A percentile compares a stretch with the other conserved stretches of the same genome.
These are phyloP conservation scores for Tagetes erecta DNA, from an alignment of 129 eudicot species.

Conservation along the genomic window DNA sequence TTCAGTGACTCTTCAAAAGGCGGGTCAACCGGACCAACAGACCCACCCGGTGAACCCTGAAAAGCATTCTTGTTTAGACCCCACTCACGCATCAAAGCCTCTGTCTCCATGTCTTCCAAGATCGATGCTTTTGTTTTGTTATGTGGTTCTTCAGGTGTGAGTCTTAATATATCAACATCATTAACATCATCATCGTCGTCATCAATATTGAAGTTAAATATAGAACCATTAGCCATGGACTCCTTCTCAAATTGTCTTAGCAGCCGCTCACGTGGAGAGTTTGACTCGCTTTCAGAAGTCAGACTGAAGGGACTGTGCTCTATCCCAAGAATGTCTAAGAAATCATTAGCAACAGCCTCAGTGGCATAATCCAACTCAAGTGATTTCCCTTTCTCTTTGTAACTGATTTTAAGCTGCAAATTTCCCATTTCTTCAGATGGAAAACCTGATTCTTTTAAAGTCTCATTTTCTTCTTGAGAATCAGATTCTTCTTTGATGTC, in stretches of 20 bases:
- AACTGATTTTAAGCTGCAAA: conserved; percentile 37
- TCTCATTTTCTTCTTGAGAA: conserved; percentile 55
- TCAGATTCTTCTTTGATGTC: conserved; percentile 60
- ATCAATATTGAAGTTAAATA: conserved; percentile 56
- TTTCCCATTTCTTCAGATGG: conserved; percentile 43
- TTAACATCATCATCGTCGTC: conserved; percentile 44
- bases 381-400: conserved; percentile 46
- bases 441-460: conserved; percentile 40
- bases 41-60: conserved; percentile 50
- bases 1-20: conserved; percentile 57
- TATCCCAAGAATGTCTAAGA: conserved; percentile 71
- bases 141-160: conserved; percentile 39
- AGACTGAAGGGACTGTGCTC: conserved; percentile 66
- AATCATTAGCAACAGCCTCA: conserved; percentile 68
- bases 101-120: conserved; percentile 79
- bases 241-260: conserved; percentile 84
- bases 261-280: conserved; percentile 88
- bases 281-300: conserved; percentile 80
- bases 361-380: conserved; percentile 60
- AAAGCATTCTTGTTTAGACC: conserved; percentile 72
- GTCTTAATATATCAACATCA: conserved; percentile 46
- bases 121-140: conserved; percentile 56
- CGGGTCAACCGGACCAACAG: conserved; percentile 56
- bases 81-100: conserved; percentile 87
- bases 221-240: conserved; percentile 53